Conservation (phyloP, 768 basidiomycete species). For the Pseudohyphozyma bogoriensis region DNA sequence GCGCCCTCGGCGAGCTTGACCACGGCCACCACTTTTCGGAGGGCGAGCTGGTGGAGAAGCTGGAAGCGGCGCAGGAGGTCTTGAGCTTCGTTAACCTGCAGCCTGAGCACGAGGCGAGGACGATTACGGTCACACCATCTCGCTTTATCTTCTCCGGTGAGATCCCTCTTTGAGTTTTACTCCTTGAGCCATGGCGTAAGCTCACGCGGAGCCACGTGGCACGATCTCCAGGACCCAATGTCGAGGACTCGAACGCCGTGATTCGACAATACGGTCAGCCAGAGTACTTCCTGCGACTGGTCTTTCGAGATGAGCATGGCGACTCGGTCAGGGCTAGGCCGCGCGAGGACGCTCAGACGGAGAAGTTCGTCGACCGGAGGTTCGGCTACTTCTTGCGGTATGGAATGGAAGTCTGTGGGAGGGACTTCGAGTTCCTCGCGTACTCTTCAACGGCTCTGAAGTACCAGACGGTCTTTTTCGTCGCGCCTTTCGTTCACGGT, state of each 20-base stretch:
- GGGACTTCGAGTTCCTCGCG: slow-evolving; percentile 9
- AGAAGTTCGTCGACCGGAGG: slow-evolving; percentile 49
- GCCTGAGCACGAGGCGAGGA: too few relatives aligned
- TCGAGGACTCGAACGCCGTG: slow-evolving; percentile 67
- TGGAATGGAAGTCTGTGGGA: slow-evolving; percentile 46
- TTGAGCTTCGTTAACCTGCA: too few relatives aligned
- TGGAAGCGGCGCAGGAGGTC: slow-evolving; percentile 30
- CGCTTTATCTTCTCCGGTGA: neutral
- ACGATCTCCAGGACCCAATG: slow-evolving; percentile 6
- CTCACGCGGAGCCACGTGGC: too few relatives aligned
- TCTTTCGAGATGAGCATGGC: slow-evolving; percentile 72
- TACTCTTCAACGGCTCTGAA: slow-evolving; percentile 6
- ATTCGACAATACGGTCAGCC: slow-evolving; percentile 56
- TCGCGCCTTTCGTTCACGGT: slow-evolving; percentile 51
- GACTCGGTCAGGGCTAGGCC: slow-evolving; percentile 62
- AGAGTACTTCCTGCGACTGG: slow-evolving; percentile 67
- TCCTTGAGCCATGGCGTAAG: too few relatives aligned
- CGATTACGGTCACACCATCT: neutral
- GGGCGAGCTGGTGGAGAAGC: too few relatives aligned
- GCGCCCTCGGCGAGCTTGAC: too few relatives aligned
- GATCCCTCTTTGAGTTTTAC: too few relatives aligned
- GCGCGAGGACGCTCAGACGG: slow-evolving; percentile 54
- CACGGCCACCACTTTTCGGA: too few relatives aligned
- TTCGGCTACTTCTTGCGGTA: slow-evolving; percentile 47
- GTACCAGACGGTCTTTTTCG: slow-evolving; percentile 41